A percentile compares a stretch with the other conserved stretches of the same genome.
phyloP scores from a whole-genome alignment of 2,329 filamentous ascomycete genomes.

The Fusarium cyanostomum region DNA sequence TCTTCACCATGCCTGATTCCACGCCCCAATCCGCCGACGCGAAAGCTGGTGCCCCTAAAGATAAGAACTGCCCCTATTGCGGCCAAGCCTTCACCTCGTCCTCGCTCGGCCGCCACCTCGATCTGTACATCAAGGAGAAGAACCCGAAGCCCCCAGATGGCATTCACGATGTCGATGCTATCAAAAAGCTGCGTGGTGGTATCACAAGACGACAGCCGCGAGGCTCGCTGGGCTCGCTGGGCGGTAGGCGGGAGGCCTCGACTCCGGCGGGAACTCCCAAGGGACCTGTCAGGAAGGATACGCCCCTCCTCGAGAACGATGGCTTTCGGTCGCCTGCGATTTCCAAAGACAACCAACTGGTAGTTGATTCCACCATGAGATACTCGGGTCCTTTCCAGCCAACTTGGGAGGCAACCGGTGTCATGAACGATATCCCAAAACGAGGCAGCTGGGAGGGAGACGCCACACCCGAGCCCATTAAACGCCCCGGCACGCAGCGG shows the following conservation, averaged over 20 bases:
- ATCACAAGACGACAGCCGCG: constrained; percentile 89
- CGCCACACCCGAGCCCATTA: constrained; percentile 49
- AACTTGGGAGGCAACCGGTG: constrained; percentile 80
- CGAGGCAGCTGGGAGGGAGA: constrained; percentile 48
- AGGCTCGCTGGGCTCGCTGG: constrained; percentile 66
- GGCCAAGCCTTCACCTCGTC: constrained; percentile 91
- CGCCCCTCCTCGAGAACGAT: constrained; percentile 52
- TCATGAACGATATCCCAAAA: constrained; percentile 76
- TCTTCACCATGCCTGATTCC: constrained; percentile 47
- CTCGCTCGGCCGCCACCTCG: constrained; percentile 90
- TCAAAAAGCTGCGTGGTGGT: constrained; percentile 80
- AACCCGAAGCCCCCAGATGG: constrained; percentile 90
- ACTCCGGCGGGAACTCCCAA: constrained; percentile 64
- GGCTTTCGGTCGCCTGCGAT: constrained; percentile 51
- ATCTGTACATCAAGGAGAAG: constrained; percentile 92
- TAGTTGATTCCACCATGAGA: constrained; percentile 59
- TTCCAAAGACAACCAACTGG: constrained; percentile 55
- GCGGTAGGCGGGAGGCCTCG: constrained; percentile 67
- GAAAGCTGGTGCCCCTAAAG: constrained; percentile 69
- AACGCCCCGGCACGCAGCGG: constrained; percentile 51
- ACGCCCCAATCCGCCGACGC: constrained; percentile 49
- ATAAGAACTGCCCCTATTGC: constrained; percentile 90
- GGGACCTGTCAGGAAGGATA: constrained; percentile 52
- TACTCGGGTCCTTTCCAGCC: constrained; percentile 63
- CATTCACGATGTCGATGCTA: constrained; percentile 89